Evolutionary conservation across 306 rosid species (phyloP), one percentile per base, ranked within the genome.

Genomic region (Trichosanthes cucumerina): DNA sequence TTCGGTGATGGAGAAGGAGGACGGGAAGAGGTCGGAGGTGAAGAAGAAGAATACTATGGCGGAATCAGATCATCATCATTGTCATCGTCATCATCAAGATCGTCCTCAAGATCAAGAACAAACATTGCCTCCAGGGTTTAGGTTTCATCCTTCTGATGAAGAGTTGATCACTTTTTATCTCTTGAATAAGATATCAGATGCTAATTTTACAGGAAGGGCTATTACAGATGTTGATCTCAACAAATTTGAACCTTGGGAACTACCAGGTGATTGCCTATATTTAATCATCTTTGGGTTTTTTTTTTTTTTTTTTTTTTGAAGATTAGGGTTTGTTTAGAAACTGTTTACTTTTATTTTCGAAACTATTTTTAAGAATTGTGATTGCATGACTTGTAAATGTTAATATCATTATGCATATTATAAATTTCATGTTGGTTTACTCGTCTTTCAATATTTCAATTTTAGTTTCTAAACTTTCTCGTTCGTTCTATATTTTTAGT

Each of bases 171-270:
- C 92, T 39, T 89, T 66, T 79, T 95, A 95, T 84, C 97, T 92
- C 50, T 34, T 94, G 6, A 92, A 88, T 80, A 94, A 94, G 90
- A 88, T 94, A 21, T 79, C 93, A 3, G 96, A 94, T 85, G 56
- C 93, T 53, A 78, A 39, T 69, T 94, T 92, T 74, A 86, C 97
- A 11, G 95, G 85, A 9, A 87, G 81, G 66, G 98, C 98, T 9
- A 64, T 94, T 19, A 85, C 85, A 23, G 98, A 94, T 77, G 94
- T 94, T 38, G 97, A 94, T 85, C 98, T 95, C 85, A 95, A 92
- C 84, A 95, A 95, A 70, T 89, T 86, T 50, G 98, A 95, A 75
- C 98, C 98, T 4, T 95, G 98, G 97, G 98, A 95, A n/a, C 96
- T 95, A 5, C 98, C 98, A 73, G 98, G 98, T 95, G 77, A 1